These are phyloP conservation scores for Ascochyta koolunga DNA, from an alignment of 2,329 filamentous ascomycete species.

Conservation along the genomic window DNA sequence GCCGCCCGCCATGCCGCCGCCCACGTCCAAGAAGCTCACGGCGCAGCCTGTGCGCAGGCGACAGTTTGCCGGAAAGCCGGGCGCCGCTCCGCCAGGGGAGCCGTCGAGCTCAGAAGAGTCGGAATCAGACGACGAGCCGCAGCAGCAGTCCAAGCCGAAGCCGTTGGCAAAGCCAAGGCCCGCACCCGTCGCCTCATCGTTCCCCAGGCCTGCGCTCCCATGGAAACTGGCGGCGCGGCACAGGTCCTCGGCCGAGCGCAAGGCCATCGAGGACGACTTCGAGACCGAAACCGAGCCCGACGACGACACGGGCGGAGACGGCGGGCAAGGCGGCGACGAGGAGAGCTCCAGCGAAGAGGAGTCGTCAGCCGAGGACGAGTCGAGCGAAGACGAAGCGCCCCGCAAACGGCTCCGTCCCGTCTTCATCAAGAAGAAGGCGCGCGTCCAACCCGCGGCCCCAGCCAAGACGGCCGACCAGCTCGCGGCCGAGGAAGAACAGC, in stretches of 20 bases:
- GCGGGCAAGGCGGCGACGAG: constrained; percentile 19
- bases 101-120: constrained; percentile 53
- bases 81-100: constrained; percentile 51
- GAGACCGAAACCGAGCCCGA: constrained; percentile 59
- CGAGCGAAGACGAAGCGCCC: constrained; percentile 63
- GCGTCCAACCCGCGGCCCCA: constrained; percentile 49
- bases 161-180: constrained; percentile 44
- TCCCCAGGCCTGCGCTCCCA: constrained; percentile 52
- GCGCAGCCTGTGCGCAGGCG: constrained; percentile 83
- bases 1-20: constrained; percentile 59
- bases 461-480: constrained; percentile 48
- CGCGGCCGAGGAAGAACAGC: constrained; percentile 58
- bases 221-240: constrained; percentile 51
- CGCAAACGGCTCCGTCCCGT: constrained; percentile 67
- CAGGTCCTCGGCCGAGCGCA: constrained; percentile 37
- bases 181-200: constrained; percentile 53
- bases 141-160: constrained; percentile 57
- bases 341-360: constrained; percentile 37
- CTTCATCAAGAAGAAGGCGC: constrained; percentile 69
- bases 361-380: constrained; percentile 59
- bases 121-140: constrained; percentile 57
- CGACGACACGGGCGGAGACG: constrained; percentile 17
- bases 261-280: constrained; percentile 61
- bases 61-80: constrained; percentile 83
- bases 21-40: constrained; percentile 77